Base-by-base conservation (phyloP, 2,329 filamentous ascomycete species). In the Rutstroemia sp. region DNA sequence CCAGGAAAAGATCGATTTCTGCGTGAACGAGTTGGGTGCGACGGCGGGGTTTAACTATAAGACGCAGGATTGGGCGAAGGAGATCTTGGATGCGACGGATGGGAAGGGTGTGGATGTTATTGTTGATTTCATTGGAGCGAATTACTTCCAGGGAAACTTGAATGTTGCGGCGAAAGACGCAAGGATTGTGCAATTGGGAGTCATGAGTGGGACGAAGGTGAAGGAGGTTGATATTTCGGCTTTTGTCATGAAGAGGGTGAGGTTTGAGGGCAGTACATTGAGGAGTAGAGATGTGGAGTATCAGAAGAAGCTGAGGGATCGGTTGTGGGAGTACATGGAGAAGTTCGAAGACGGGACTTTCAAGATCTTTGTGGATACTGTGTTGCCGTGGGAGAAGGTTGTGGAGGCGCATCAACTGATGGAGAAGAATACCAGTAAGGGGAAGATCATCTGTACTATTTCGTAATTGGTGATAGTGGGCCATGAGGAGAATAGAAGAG, bases 41-140 rank as follows among this genome's bases (percentile, higher is more conserved):
- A 88, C 83, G 0, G 84, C 79, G 16, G 90, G 87, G 1, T 92
- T 92, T 72, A 95, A 96, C 72, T 94, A 95, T 70, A 86, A 83
- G 67, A 86, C 81, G 4, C 76, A 83, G 59, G 82, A 92, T 71
- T 96, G 91, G 89, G 80, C 78, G 0, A 74, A 80, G 44, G 87
- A 87, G 65, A 77, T 96, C 45, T 75, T 86, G 52, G 81, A 86
- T 60, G 81, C 76, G 2, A 96, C 91, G 0, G 79, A 79, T 51
- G 87, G 86, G 4, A 83, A 84, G 64, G 92, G 92, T 23, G 89
- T 95, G 1, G 89, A 96, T 69, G 74, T 92, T 57, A 88, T 96
- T 45, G 79, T 96, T 36, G 92, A 96, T 69, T 96, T 90, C 70
- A 77, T 96, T 34, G 92, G 91, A 8, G 87, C 82, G 17, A 76